Percentiles rank a stretch among this genome's conserved stretches.
Evolutionary conservation across 805 yeast genomes (phyloP).

Genomic region (Yarrowia deformans): DNA sequence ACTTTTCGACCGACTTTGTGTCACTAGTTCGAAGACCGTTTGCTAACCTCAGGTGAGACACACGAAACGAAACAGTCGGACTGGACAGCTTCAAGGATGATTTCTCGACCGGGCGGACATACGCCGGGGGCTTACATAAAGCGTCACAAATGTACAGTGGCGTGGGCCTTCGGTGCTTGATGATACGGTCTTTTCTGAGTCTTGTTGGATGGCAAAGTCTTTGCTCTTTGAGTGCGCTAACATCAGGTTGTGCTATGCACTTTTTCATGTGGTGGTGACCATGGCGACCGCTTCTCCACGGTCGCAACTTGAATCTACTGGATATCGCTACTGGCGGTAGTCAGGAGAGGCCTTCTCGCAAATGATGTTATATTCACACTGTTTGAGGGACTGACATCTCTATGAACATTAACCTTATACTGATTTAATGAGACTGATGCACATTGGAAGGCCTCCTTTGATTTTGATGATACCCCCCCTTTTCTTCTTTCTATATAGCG

Average conservation of each 20-base stretch:
- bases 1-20: constrained; percentile 15
- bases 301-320: constrained; percentile 6
- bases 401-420: constrained; percentile 30
- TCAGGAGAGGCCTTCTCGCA: constrained; percentile 31
- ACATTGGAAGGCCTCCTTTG: constrained; percentile 7
- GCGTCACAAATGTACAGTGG: constrained; percentile 34
- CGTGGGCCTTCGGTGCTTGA: constrained; percentile 28
- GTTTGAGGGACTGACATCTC: constrained; percentile 40
- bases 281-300: too few species aligned
- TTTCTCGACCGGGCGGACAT: constrained; percentile 39
- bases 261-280: neutral
- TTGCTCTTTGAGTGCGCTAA: constrained; percentile 9
- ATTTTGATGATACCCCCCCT: constrained; percentile 15
- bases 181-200: constrained; percentile 38
- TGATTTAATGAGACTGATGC: constrained; percentile 40
- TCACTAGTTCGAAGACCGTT: neutral
- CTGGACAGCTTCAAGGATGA: constrained; percentile 9
- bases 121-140: constrained; percentile 16
- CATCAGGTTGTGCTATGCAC: constrained; percentile 2
- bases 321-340: constrained; percentile 32
- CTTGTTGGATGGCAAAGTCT: neutral
- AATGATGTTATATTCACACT: constrained; percentile 39
- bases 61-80: neutral
- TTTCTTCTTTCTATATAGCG: too few species aligned
- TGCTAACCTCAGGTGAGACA: constrained; percentile 38